Conservation (phyloP, 108 stramenopile genomes). For the Asterionellopsis glacialis region DNA sequence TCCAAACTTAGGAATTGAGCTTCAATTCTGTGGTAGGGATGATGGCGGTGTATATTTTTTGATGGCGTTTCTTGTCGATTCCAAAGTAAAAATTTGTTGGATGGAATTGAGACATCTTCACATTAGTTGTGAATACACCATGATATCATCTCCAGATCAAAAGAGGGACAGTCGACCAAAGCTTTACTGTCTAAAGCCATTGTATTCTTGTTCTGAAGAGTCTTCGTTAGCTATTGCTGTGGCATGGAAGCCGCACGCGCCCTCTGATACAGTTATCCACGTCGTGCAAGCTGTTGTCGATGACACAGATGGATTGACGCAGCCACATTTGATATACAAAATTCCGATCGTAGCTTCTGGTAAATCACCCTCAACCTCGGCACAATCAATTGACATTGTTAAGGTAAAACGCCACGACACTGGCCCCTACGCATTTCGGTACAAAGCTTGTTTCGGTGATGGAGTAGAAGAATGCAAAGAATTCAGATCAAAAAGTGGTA, state of each 20-base stretch:
- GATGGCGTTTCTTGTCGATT: slow-evolving; percentile 9
- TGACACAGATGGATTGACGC: slow-evolving; percentile 10
- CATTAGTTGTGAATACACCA: slow-evolving; percentile 13
- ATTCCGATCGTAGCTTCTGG: slow-evolving; percentile 4
- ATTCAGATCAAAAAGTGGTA: background rate
- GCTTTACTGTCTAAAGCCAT: slow-evolving; percentile 15
- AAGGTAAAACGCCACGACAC: background rate
- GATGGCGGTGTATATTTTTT: slow-evolving; percentile 21
- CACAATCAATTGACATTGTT: background rate
- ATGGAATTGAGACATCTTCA: slow-evolving; percentile 17
- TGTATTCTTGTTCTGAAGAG: background rate
- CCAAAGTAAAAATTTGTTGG: slow-evolving; percentile 9
- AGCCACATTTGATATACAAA: slow-evolving; percentile 13
- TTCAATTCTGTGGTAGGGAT: slow-evolving; percentile 7
- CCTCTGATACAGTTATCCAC: slow-evolving; percentile 1
- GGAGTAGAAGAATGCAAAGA: slow-evolving; percentile 3
- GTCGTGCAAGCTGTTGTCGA: slow-evolving; percentile 12
- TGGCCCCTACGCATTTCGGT: slow-evolving; percentile 9
- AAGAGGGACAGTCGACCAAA: slow-evolving; percentile 2
- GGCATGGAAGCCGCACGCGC: slow-evolving; percentile 2
- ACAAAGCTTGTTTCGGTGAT: background rate
- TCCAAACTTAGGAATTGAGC: slow-evolving; percentile 6
- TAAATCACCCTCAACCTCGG: background rate
- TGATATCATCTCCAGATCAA: slow-evolving; percentile 6
- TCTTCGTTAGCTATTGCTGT: slow-evolving; percentile 18